Conservation (phyloP, 768 basidiomycete species). For the Leccinum ochraceum region DNA sequence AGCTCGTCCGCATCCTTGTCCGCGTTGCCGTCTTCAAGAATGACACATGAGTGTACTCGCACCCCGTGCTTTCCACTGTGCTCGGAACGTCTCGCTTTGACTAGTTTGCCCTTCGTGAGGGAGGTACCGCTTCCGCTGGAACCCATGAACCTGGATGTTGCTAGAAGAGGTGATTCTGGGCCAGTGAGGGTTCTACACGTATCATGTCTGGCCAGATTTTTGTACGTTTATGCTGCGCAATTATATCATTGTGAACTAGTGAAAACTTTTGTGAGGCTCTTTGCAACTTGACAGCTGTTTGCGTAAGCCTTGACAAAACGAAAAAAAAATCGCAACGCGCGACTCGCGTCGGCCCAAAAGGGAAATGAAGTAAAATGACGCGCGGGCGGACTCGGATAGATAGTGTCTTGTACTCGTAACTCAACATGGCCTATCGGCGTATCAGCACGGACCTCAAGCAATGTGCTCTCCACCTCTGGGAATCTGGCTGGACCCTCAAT, state of each 20-base stretch:
- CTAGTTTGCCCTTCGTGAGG: constrained; percentile 41
- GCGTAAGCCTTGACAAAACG: too few species aligned
- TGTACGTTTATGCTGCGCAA: neutral
- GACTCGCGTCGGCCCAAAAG: too few species aligned
- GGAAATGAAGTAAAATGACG: too few species aligned
- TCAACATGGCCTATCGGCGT: too few species aligned
- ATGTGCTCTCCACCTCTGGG: too few species aligned
- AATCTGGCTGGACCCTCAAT: too few species aligned
- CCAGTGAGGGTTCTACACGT: constrained; percentile 38
- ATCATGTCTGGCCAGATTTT: neutral
- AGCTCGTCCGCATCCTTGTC: constrained; percentile 84
- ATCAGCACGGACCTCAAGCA: too few species aligned
- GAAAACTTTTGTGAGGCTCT: too few species aligned
- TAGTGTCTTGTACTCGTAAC: too few species aligned
- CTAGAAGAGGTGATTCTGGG: constrained; percentile 38
- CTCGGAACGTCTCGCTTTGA: constrained; percentile 43
- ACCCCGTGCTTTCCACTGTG: constrained; percentile 36
- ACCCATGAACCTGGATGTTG: constrained; percentile 58
- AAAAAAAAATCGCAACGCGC: too few species aligned
- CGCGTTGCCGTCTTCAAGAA: constrained; percentile 94
- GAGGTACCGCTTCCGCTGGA: constrained; percentile 74
- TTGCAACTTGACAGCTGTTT: too few species aligned
- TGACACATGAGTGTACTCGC: constrained; percentile 39
- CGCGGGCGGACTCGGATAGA: too few species aligned
- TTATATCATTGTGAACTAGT: neutral